Evolutionary conservation across 371 early-diverging fungal genomes (phyloP), one percentile per base, ranked within the genome.

Genomic region (Haplosporangium sp.): DNA sequence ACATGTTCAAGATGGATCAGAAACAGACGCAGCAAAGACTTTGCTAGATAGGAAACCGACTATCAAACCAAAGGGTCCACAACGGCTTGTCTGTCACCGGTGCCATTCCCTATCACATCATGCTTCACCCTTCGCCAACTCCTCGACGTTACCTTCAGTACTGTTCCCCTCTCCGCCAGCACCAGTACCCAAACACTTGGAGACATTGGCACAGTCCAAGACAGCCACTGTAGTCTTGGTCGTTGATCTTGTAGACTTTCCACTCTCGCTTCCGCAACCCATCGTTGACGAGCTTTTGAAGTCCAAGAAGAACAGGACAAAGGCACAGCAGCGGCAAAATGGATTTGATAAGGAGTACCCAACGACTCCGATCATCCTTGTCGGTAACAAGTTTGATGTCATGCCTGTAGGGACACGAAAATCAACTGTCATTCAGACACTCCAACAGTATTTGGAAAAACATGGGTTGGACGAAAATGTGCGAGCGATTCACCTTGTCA

Each of bases 341-440:
- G 29, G 29, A 29, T 29, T 21, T 7, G 23, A 41, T 2, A 41
- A 42, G 40, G 38, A 16, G 20, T 68, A 59, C 53, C 61, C 64
- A 0, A 50, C 56, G 1, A 68, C 79, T 10, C 79, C 79, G 9
- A 68, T 79, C 29, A 69, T 79, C 45, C 36, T 79, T 0, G 80
- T 79, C 46, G 80, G 69, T 53, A 79, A 79, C 73, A 79, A 79
- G 42, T 79, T 79, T 41, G 80, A 79, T 43, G 62, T 73, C 13
- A 64, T 79, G 73, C 80, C 80, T 2, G n/a, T 29, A 2, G 73
- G 73, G 1, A 69, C 73, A 9, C 42, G 42, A 4, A 79, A 69
- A 42, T 43, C 59, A 29, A 51, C 47, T 7, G 48, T 79, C 36
- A 62, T 67, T 36, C 43, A 59, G 29, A 29, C 3, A 16, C 18